Evolutionary conservation across 306 rosid genomes (phyloP).

Genomic region (Malus domestica): DNA sequence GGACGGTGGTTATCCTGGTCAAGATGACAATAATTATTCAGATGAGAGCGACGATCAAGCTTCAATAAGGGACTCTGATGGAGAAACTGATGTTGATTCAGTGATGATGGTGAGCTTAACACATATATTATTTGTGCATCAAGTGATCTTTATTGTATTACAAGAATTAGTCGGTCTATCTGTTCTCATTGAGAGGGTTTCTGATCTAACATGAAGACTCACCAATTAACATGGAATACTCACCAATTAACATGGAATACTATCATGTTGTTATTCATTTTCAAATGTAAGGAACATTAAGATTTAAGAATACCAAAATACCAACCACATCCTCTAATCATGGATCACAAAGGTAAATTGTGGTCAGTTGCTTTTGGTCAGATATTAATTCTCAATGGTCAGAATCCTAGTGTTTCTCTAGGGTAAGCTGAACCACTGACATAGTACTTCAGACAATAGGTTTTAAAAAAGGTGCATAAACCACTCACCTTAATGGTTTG

Average conservation of each 20-base stretch:
- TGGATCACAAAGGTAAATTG: not conserved
- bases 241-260: not conserved
- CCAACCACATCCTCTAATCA: not conserved
- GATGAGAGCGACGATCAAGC: constrained; percentile 59
- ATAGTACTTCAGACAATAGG: not conserved
- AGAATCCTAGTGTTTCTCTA: not conserved
- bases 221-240: not conserved
- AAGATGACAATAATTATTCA: constrained; percentile 27
- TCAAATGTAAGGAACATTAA: not conserved
- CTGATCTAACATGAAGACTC: not conserved
- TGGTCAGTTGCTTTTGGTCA: not conserved
- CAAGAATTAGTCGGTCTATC: not conserved
- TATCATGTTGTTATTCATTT: not conserved
- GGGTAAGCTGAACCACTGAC: not conserved
- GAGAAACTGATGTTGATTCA: constrained; percentile 72
- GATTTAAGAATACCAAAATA: not conserved
- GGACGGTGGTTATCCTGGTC: constrained; percentile 36
- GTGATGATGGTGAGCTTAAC: constrained; percentile 75
- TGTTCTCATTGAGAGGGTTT: not conserved
- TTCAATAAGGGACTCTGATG: constrained; percentile 66
- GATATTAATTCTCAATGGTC: not conserved
- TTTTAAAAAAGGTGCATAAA: not conserved
- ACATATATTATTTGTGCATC: not conserved
- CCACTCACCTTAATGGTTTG: not conserved
- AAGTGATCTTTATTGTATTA: not conserved